phyloP scores from a whole-genome alignment of 257 asterid genomes.

The Voacanga thouarsii region DNA sequence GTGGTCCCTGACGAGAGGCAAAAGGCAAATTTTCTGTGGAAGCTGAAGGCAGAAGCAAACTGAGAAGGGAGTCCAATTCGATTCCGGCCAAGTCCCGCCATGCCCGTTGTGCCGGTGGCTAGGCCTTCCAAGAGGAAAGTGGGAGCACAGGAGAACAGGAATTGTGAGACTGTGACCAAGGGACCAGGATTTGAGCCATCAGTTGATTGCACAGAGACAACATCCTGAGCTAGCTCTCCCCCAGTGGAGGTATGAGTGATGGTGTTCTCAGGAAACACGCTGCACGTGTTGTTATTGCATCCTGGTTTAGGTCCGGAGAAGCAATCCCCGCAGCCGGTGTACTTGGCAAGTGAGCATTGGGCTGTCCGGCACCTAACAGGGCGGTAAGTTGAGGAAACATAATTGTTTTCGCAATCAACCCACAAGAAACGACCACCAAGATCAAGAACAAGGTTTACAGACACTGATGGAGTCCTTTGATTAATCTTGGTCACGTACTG shows the following conservation, averaged over 20 bases:
- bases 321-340: constrained; percentile 40
- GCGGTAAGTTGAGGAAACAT: constrained; percentile 50
- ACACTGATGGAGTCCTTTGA: constrained; percentile 58
- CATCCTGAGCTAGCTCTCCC: constrained; percentile 58
- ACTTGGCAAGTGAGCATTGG: constrained; percentile 44
- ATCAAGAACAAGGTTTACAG: constrained; percentile 52
- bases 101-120: constrained; percentile 14
- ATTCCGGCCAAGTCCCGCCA: constrained; percentile 46
- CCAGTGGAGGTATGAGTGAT: constrained; percentile 30
- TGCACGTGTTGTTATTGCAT: constrained; percentile 56
- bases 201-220: constrained; percentile 39
- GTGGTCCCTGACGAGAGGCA: constrained; percentile 12
- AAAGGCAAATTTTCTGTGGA: constrained; percentile 50
- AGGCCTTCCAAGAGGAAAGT: constrained; percentile 38
- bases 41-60: constrained; percentile 50
- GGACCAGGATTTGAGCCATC: constrained; percentile 49
- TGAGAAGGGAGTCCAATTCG: constrained; percentile 45
- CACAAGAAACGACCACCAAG: constrained; percentile 64
- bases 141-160: constrained; percentile 47
- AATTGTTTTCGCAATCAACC: constrained; percentile 63
- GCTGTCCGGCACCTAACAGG: constrained; percentile 58
- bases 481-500: constrained; percentile 47
- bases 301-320: constrained; percentile 46
- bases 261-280: constrained; percentile 38
- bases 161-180: constrained; percentile 23